These are phyloP conservation scores for Gracilaria domingensis DNA, from an alignment of 23 red algal species.

Conservation along the genomic window DNA sequence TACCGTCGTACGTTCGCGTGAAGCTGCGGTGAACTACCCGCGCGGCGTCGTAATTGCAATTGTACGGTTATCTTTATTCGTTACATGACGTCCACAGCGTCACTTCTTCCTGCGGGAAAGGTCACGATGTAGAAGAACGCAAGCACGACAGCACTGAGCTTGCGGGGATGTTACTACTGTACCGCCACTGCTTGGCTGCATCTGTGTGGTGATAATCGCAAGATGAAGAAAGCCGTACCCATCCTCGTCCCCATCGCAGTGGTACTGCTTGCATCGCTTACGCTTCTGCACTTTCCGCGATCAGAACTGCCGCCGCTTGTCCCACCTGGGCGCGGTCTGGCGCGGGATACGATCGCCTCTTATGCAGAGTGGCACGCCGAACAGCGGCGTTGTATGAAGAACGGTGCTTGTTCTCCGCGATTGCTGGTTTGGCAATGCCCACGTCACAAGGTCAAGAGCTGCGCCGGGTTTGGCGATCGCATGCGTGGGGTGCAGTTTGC, in stretches of 20 bases:
- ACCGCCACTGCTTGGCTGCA: not conserved
- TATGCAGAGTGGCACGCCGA: not conserved
- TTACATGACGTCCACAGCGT: too few relatives aligned
- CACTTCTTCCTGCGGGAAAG: too few relatives aligned
- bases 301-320: not conserved
- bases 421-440: slow-evolving; percentile 47
- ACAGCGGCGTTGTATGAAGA: not conserved
- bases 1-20: not conserved
- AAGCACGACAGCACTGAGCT: too few relatives aligned
- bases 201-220: not conserved
- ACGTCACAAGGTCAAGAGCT: not conserved
- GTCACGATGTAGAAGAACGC: too few relatives aligned
- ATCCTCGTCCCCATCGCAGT: not conserved
- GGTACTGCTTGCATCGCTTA: not conserved
- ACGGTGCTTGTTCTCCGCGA: not conserved
- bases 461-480: slow-evolving; percentile 51
- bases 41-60: not conserved
- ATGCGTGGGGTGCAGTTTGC: slow-evolving; percentile 43
- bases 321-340: not conserved
- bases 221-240: not conserved
- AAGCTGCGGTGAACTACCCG: not conserved
- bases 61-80: too few relatives aligned
- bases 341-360: not conserved
- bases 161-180: too few relatives aligned
- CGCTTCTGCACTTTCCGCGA: not conserved